A percentile compares a stretch with the other conserved stretches of the same genome.
phyloP scores from a whole-genome alignment of 257 asterid genomes.

The Coffea eugenioides region DNA sequence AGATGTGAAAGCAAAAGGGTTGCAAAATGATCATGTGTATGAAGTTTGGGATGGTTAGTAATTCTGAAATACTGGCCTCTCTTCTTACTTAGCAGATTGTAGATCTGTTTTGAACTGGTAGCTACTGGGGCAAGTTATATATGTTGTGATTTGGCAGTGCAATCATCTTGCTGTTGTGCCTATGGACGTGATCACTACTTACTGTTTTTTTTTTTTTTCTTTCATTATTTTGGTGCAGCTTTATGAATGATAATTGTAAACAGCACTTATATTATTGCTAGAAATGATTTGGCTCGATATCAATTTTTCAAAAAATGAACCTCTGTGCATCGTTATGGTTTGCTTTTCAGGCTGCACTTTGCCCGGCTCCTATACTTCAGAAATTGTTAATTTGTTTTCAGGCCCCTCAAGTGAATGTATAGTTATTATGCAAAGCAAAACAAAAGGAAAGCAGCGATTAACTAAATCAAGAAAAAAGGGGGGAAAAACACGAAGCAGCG shows the following conservation, averaged over 20 bases:
- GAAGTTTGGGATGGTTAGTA: not conserved
- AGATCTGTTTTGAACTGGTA: constrained; percentile 4
- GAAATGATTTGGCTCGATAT: not conserved
- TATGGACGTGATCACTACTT: not conserved
- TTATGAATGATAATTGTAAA: not conserved
- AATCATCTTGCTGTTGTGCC: constrained; percentile 10
- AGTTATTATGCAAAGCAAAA: no score
- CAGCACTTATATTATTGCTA: not conserved
- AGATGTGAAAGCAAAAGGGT: constrained; percentile 13
- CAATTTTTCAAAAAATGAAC: not conserved
- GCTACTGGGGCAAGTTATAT: constrained; percentile 3
- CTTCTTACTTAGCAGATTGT: constrained; percentile 5
- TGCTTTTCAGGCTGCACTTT: no score
- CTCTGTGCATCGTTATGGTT: no score
- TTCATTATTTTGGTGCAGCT: not conserved
- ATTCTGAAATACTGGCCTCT: not conserved
- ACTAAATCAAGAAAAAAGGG: no score
- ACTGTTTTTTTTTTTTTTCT: not conserved
- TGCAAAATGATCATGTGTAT: constrained; percentile 5
- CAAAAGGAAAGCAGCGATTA: no score
- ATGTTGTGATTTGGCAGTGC: not conserved
- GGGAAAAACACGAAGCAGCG: no score
- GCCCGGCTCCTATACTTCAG: no score
- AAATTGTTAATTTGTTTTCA: no score
- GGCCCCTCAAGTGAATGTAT: no score